A percentile compares a stretch with the other conserved stretches of the same genome.
phyloP scores from a whole-genome alignment of 768 basidiomycete species.

The Sarcodon aspratus region DNA sequence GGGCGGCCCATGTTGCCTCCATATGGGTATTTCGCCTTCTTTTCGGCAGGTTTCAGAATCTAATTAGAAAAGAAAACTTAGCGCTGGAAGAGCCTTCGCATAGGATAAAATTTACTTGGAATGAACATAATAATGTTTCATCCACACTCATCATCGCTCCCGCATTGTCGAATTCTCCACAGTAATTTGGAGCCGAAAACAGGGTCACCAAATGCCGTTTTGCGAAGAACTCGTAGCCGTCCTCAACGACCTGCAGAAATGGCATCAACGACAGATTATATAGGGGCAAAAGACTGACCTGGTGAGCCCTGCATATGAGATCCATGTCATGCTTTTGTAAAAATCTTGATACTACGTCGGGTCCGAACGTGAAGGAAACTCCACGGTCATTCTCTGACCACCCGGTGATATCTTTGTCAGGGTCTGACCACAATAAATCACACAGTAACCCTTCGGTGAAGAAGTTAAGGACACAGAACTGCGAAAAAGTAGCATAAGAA shows the following conservation, averaged over 20 bases:
- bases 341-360: conserved; percentile 96
- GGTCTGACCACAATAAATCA: conserved; percentile 97
- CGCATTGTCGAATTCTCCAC: conserved; percentile 97
- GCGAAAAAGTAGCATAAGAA: not conserved
- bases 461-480: conserved; percentile 2
- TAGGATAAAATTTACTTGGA: conserved; percentile 54
- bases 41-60: conserved; percentile 99
- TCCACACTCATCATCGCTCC: conserved; percentile 99
- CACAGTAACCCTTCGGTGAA: conserved; percentile 67
- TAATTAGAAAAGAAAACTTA: conserved; percentile 18
- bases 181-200: conserved; percentile 94
- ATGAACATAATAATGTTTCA: conserved; percentile 92
- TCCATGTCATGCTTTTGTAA: conserved; percentile 99
- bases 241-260: conserved; percentile 76
- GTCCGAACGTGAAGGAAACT: conserved; percentile 97
- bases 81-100: not conserved
- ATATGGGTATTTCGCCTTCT: conserved; percentile 90
- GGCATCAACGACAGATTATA: conserved; percentile 1
- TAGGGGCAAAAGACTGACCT: conserved; percentile 33
- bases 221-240: conserved; percentile 98
- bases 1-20: conserved; percentile 80
- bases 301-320: conserved; percentile 95
- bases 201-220: conserved; percentile 94
- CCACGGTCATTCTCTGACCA: conserved; percentile 99
- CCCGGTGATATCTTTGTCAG: conserved; percentile 97